These are phyloP conservation scores for Chenopodium berlandieri DNA, from an alignment of 148 eudicot species.

Conservation along the genomic window DNA sequence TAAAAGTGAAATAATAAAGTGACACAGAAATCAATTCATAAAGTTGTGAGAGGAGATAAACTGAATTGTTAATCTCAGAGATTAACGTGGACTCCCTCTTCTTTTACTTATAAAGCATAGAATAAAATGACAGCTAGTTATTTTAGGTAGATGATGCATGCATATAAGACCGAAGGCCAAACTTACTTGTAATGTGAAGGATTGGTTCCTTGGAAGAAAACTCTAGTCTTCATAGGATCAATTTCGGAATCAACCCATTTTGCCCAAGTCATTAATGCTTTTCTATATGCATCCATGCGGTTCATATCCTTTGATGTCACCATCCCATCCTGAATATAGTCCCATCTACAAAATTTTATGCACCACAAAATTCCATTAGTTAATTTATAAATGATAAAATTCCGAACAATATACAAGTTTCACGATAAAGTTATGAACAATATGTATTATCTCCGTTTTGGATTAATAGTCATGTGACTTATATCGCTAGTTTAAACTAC, in stretches of 20 bases:
- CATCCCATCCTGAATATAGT: constrained; percentile 41
- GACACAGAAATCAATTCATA: too few relatives aligned
- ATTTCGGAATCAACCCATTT: constrained; percentile 50
- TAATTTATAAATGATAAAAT: neutral
- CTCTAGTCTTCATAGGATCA: constrained; percentile 34
- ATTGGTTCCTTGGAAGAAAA: constrained; percentile 36
- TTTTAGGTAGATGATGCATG: too few relatives aligned
- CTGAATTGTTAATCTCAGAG: too few relatives aligned
- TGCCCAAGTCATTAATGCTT: constrained; percentile 55
- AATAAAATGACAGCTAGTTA: too few relatives aligned
- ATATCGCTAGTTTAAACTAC: too few relatives aligned
- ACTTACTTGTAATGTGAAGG: constrained; percentile 34
- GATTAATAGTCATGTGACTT: too few relatives aligned
- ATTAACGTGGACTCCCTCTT: too few relatives aligned
- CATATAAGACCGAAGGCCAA: neutral
- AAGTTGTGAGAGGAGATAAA: too few relatives aligned
- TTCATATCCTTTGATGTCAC: constrained; percentile 47
- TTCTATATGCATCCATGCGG: constrained; percentile 46
- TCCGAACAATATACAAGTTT: neutral
- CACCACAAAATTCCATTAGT: neutral
- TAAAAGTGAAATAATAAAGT: too few relatives aligned
- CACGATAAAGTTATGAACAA: neutral
- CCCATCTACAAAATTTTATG: constrained; percentile 36
- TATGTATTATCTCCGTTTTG: neutral
- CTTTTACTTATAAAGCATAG: too few relatives aligned